Evolutionary conservation across 1,284 basidiomycete species (phyloP), one percentile per base, ranked within the genome.

Genomic region (Papiliotrema nemorosa): DNA sequence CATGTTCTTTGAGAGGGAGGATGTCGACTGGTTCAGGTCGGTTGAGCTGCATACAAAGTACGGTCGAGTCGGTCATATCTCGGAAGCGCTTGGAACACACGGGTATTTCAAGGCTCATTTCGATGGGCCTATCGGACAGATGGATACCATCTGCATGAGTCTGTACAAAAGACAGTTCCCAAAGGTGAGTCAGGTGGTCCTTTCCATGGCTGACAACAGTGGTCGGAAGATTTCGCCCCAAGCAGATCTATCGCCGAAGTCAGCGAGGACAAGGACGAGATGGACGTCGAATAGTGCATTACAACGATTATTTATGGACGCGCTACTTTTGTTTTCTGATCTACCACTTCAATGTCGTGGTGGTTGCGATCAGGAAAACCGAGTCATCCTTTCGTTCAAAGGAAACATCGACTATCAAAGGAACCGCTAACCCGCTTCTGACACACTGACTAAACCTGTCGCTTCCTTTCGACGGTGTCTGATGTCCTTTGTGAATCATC

Each of bases 71-170:
- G 94, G 94, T 1, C 91, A 97, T 70, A 91, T 93, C 65, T 82
- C 81, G 31, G 94, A 94, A 74, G 85, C 89, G 5, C 81, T 99
- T n/a, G 94, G 94, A 44, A 97, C 92, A 22, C 94, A 98, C 66
- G 96, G 94, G 12, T 97, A 97, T 76, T 93, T 90, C 80, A 98
- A 98, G 77, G 92, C 91, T 10, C 84, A 91, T 70, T 98, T 98
- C 73, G 94, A 97, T 67, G 90, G 90, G 1, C 88, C 88, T 7
- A 84, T 99, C 62, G 88, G 83, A 65, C 93, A 97, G 77, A 96
- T 97, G 91, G 92, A 94, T 63, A 92, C 90, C 5, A 81, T 93
- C 43, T 91, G 90, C 68, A 86, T 94, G 88, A 82, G 84, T 41
- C 66, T 96, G 53, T 94, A 93, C 76, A 96, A 94, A 74, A 80